Base-by-base conservation (phyloP, 768 basidiomycete genomes). In the Lentinula sp. region DNA sequence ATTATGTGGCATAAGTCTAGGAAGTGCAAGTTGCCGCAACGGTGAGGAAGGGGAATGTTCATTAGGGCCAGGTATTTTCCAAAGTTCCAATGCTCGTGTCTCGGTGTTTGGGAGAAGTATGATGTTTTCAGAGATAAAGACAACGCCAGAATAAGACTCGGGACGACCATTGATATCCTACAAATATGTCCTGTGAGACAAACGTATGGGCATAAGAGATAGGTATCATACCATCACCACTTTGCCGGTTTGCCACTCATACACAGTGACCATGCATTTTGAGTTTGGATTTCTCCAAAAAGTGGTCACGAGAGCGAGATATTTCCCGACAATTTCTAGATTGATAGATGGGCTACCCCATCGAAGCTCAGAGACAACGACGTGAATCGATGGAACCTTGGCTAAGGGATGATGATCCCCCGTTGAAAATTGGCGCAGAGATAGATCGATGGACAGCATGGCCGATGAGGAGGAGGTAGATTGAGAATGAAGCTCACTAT, bases 271-370 rank as follows among this genome's bases (percentile, higher is more conserved):
- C 4, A 64, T 63, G 59, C 79, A 67, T 13, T 46, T 41, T 16
- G 35, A 36, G 16, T 33, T 32, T 1, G 52, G 48, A 23, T 66
- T 62, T 28, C 62, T 65, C 52, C 55, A 60, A 58, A 71, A 72
- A 2, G 70, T 67, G 4, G 76, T 68, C 6, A 78, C 66, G 1
- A 82, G 70, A 1, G 78, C 76, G 2, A 81, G 67, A 62, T 77
- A 68, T 10, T 77, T 72, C 15, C 79, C 80, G 12, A 79, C 79
- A 46, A 79, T 76, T 61, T 81, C 80, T 35, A 81, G 71, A 10
- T 74, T 74, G n/a, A 80, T 67, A 10, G 69, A 63, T 2, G 76
- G 75, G 12, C 67, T 68, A 10, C 66, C 65, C 62, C 59, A 68
- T 33, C 51, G 50, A 32, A 32, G 59, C 0, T 41, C 35, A 0